Conservation (phyloP, 73 alveolate species). For the Breviolum minutum region DNA sequence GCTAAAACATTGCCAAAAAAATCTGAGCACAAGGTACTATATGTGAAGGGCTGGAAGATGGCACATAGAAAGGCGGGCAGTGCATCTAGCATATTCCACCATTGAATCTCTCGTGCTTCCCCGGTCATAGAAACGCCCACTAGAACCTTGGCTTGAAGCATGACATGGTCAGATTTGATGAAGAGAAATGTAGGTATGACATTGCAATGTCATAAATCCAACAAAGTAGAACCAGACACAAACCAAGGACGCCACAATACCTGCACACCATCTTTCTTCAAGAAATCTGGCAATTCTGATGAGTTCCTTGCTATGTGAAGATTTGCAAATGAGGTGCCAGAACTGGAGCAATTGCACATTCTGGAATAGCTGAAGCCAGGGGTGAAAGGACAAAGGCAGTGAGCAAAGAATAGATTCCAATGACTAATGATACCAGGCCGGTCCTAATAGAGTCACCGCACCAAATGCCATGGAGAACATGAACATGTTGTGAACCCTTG, state of each 20-base stretch:
- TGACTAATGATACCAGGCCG: not conserved
- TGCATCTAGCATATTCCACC: slow-evolving; percentile 69
- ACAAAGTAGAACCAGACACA: too few species aligned
- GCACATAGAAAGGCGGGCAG: slow-evolving; percentile 44
- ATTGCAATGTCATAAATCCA: too few species aligned
- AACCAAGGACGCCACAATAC: too few species aligned
- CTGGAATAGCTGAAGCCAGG: slow-evolving; percentile 33
- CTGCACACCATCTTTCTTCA: too few species aligned
- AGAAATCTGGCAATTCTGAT: too few species aligned
- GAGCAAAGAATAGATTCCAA: slow-evolving; percentile 36
- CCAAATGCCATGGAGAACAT: too few species aligned
- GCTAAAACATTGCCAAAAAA: not conserved
- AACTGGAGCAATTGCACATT: slow-evolving; percentile 3
- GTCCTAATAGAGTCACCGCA: not conserved
- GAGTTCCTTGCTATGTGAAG: too few species aligned
- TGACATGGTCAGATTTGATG: too few species aligned
- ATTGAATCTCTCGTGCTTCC: slow-evolving; percentile 46
- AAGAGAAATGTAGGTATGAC: too few species aligned
- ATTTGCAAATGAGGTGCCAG: not conserved
- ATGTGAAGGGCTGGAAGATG: slow-evolving; percentile 46
- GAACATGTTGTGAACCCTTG: too few species aligned
- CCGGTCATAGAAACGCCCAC: slow-evolving; percentile 59
- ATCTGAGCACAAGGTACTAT: not conserved
- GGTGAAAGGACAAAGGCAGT: slow-evolving; percentile 45
- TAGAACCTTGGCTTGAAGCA: not conserved